Conservation (phyloP, 1,139 yeast species). For the Geotrichum citri-aurantii region DNA sequence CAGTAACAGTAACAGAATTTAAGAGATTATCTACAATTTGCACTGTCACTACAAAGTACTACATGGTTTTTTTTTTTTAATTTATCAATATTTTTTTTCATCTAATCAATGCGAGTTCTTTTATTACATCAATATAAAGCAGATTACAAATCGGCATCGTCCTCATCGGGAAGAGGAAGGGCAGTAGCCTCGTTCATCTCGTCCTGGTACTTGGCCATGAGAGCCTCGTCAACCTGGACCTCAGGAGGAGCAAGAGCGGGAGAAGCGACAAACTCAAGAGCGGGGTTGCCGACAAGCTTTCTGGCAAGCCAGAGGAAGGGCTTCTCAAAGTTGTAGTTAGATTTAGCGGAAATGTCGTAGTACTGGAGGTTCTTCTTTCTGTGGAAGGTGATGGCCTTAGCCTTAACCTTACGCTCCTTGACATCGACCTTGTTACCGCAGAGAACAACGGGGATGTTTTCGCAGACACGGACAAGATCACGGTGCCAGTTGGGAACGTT, state of each 20-base stretch:
- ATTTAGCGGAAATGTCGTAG: constrained; percentile 98
- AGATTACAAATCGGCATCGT: constrained; percentile 90
- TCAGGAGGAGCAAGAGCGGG: constrained; percentile 99
- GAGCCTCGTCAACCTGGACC: constrained; percentile 91
- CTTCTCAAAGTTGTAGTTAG: constrained; percentile 99
- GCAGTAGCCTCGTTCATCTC: constrained; percentile 99
- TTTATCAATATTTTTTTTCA: too few species aligned
- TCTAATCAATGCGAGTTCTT: not conserved
- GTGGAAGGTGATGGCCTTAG: constrained; percentile 99
- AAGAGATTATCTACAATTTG: not conserved
- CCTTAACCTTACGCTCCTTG: constrained; percentile 98
- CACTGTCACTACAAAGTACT: not conserved
- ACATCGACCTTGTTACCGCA: constrained; percentile 99
- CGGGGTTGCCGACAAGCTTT: constrained; percentile 97
- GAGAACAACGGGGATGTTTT: constrained; percentile 96
- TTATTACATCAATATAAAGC: not conserved
- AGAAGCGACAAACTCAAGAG: constrained; percentile 96
- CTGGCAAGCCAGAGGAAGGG: constrained; percentile 99
- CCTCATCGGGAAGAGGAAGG: constrained; percentile 99
- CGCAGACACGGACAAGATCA: constrained; percentile 98
- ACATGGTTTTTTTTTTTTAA: not conserved
- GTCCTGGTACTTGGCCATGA: constrained; percentile 97
- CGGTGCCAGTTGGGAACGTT: constrained; percentile 99
- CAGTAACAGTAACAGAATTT: not conserved
- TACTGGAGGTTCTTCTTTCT: constrained; percentile 99